Evolutionary conservation across 1,284 basidiomycete species (phyloP), one percentile per base, ranked within the genome.

Genomic region (Moesziomyces sp.): DNA sequence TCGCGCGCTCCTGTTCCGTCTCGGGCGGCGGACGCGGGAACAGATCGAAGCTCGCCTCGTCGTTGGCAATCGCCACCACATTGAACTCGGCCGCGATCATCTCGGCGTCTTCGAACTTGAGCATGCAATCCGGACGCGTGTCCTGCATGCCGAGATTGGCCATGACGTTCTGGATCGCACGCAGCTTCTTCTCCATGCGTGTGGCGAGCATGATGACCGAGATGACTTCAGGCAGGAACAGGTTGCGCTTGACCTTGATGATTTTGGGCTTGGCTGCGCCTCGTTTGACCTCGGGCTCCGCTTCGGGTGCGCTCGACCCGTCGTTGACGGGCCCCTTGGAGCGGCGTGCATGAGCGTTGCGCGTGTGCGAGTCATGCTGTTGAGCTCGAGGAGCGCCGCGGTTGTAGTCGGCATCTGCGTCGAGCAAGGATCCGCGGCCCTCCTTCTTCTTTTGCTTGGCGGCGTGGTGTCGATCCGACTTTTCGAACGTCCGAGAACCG

Each of bases 1-100:
- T 84, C 18, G 88, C 86, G 3, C 86, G 86, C 63, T 90, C 86
- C 89, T 92, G 19, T 54, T 51, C 30, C 14, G 54, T 28, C 4
- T 38, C 13, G 46, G 66, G 48, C 35, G 62, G 58, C 5, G 78
- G 74, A 0, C 76, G 65, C 18, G 81, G 80, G 45, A 75, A 78
- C 38, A 84, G 74, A 46, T 83, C 82, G 50, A 79, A 83, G 13
- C 69, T 74, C 2, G 61, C 70, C 24, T 80, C 79, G 23, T 80
- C 77, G 51, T 78, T 69, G 7, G 72, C 71, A 16, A 77, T 58
- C 16, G 78, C 82, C 11, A 64, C 63, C 1, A 73, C 38, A 44
- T 80, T 78, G 54, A 74, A 76, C 45, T 83, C 77, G 19, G 79
- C 74, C 3, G 74, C 74, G 26, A 83, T 55, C 58, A 84, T 71